Conservation (phyloP, 345 rosid species). For the Ricinus communis region DNA sequence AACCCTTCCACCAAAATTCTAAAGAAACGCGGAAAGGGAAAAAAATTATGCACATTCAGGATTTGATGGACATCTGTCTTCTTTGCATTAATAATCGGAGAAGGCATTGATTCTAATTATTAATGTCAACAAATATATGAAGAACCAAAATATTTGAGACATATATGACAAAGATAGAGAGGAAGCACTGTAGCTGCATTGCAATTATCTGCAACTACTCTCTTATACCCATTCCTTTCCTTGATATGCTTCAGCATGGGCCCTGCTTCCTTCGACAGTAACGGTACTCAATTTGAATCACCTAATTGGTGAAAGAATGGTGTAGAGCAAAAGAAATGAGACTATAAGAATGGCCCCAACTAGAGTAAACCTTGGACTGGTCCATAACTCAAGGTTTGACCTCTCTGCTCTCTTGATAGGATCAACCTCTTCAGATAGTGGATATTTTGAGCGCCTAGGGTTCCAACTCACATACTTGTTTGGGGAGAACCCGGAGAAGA, state of each 20-base stretch:
- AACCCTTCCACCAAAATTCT: too few relatives aligned
- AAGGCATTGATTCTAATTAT: background rate
- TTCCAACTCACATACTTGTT: conserved; percentile 93
- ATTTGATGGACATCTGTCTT: too few relatives aligned
- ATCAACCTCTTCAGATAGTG: conserved; percentile 87
- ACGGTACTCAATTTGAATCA: conserved; percentile 25
- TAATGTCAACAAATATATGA: background rate
- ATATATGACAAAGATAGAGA: background rate
- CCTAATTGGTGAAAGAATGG: conserved; percentile 75
- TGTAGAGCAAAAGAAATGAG: conserved; percentile 73
- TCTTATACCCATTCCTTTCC: background rate
- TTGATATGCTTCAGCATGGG: background rate
- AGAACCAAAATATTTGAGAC: background rate
- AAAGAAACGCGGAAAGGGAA: too few relatives aligned
- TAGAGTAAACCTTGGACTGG: conserved; percentile 73
- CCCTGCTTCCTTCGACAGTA: background rate
- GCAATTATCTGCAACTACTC: background rate
- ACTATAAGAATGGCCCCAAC: conserved; percentile 64
- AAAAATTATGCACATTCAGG: too few relatives aligned
- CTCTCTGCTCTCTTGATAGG: conserved; percentile 89
- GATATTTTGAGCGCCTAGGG: conserved; percentile 71
- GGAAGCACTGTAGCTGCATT: background rate
- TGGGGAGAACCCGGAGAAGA: conserved; percentile 61
- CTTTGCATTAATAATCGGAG: too few relatives aligned
- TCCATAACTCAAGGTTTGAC: conserved; percentile 83